Evolutionary conservation across 1,284 basidiomycete species (phyloP).

Genomic region (Naganishia sp.): DNA sequence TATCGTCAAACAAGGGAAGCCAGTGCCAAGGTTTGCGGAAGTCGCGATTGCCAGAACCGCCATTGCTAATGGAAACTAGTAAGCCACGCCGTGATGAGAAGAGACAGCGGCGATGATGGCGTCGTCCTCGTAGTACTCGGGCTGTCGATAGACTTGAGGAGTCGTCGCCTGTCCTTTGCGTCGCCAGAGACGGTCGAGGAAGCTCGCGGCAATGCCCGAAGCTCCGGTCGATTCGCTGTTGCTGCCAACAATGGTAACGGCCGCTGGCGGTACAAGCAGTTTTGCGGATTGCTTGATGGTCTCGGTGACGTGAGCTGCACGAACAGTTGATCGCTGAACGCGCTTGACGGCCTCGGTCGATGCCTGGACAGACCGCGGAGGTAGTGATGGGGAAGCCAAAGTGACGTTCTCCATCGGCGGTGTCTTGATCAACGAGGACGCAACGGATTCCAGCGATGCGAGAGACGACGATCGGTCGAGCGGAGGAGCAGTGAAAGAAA

Average conservation of each 20-base stretch:
- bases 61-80: conserved; percentile 10
- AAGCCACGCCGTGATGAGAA: conserved; percentile 33
- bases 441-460: conserved; percentile 51
- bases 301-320: conserved; percentile 11
- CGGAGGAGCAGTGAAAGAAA: conserved; percentile 44
- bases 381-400: conserved; percentile 16
- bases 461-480: conserved; percentile 53
- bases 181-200: conserved; percentile 42
- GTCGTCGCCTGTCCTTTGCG: conserved; percentile 35
- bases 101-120: conserved; percentile 40
- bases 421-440: conserved; percentile 34
- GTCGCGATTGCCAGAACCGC: conserved; percentile 15
- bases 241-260: conserved; percentile 24
- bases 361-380: conserved; percentile 21
- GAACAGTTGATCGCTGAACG: conserved; percentile 12
- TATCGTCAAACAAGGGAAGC: not conserved
- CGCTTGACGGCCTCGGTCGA: conserved; percentile 24
- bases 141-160: conserved; percentile 27
- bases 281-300: conserved; percentile 35
- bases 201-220: conserved; percentile 23
- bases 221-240: conserved; percentile 33
- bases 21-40: conserved; percentile 7
- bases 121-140: conserved; percentile 41
- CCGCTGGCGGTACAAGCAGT: conserved; percentile 28
- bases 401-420: conserved; percentile 19